phyloP scores from a whole-genome alignment of 2,329 filamentous ascomycete genomes.

The Xylaria sp. region DNA sequence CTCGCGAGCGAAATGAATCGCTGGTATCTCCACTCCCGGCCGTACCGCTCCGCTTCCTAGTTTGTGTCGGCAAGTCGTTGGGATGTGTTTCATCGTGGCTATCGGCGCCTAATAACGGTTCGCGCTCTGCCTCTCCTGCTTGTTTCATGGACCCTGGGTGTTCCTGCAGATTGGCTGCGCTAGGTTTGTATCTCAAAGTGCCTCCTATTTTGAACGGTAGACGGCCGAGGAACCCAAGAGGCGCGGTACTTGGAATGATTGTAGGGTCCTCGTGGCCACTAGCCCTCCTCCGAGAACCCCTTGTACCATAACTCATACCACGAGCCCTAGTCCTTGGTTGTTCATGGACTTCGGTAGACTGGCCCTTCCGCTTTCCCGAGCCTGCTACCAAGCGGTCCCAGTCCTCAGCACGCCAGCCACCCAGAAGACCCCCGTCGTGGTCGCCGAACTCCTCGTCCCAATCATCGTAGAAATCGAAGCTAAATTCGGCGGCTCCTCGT shows the following conservation, averaged over 20 bases:
- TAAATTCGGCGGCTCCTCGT: constrained; percentile 77
- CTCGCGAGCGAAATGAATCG: constrained; percentile 86
- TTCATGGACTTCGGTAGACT: constrained; percentile 45
- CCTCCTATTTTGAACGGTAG: constrained; percentile 88
- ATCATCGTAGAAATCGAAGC: constrained; percentile 98
- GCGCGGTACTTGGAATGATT: constrained; percentile 87
- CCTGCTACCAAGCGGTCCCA: constrained; percentile 85
- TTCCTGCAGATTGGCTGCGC: constrained; percentile 89
- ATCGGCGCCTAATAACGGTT: constrained; percentile 70
- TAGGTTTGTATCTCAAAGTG: constrained; percentile 87
- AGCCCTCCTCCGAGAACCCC: constrained; percentile 62
- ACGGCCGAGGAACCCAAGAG: constrained; percentile 84
- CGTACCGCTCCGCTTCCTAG: constrained; percentile 79
- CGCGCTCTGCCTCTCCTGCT: constrained; percentile 65
- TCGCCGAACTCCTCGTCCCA: constrained; percentile 76
- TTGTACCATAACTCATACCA: constrained; percentile 90
- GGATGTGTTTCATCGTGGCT: constrained; percentile 36
- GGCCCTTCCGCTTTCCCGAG: constrained; percentile 58
- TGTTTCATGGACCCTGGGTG: constrained; percentile 71
- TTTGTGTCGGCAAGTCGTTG: constrained; percentile 50
- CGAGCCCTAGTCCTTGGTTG: constrained; percentile 64
- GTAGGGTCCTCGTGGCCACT: constrained; percentile 77
- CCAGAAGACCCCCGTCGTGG: constrained; percentile 67
- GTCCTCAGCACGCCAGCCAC: constrained; percentile 82
- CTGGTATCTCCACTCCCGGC: constrained; percentile 82